Percentiles rank a stretch among this genome's conserved stretches.
Evolutionary conservation across 1,284 basidiomycete species (phyloP).

Genomic region (Austroboletus rostrupii): DNA sequence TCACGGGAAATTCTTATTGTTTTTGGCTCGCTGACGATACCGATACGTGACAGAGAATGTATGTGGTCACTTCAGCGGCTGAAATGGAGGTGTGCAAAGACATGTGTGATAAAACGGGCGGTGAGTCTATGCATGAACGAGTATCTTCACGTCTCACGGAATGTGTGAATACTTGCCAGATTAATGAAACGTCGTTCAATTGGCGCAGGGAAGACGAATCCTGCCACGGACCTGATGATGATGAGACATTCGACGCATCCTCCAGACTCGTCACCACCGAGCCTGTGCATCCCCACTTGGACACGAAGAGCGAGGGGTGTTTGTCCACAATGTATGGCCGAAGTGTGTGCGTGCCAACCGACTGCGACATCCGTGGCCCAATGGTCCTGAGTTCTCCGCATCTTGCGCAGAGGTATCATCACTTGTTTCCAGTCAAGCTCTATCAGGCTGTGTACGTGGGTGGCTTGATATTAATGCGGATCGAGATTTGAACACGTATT

Average conservation of each 20-base stretch:
- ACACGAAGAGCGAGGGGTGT: slow-evolving; percentile 88
- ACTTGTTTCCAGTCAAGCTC: slow-evolving; percentile 85
- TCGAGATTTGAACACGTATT: slow-evolving; percentile 3
- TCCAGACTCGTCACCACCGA: slow-evolving; percentile 77
- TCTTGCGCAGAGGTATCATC: slow-evolving; percentile 92
- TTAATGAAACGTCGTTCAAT: too few relatives aligned
- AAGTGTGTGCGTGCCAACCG: slow-evolving; percentile 96
- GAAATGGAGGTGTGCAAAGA: slow-evolving; percentile 98
- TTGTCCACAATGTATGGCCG: slow-evolving; percentile 89
- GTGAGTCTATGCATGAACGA: slow-evolving; percentile 38
- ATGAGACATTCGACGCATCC: slow-evolving; percentile 97
- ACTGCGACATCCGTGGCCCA: slow-evolving; percentile 94
- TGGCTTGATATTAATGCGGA: slow-evolving; percentile 1
- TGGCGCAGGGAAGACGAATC: slow-evolving; percentile 48
- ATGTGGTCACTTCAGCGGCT: slow-evolving; percentile 88
- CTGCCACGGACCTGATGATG: slow-evolving; percentile 89
- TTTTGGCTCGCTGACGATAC: slow-evolving; percentile 92
- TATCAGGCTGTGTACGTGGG: slow-evolving; percentile 78
- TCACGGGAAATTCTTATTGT: slow-evolving; percentile 93
- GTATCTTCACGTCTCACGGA: slow-evolving; percentile 6
- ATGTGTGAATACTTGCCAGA: too few relatives aligned
- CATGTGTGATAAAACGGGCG: slow-evolving; percentile 84
- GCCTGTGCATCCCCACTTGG: slow-evolving; percentile 91
- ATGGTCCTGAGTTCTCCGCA: slow-evolving; percentile 98
- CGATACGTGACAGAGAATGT: slow-evolving; percentile 92